Evolutionary conservation across 306 rosid genomes (phyloP).

Genomic region (Vigna angularis): DNA sequence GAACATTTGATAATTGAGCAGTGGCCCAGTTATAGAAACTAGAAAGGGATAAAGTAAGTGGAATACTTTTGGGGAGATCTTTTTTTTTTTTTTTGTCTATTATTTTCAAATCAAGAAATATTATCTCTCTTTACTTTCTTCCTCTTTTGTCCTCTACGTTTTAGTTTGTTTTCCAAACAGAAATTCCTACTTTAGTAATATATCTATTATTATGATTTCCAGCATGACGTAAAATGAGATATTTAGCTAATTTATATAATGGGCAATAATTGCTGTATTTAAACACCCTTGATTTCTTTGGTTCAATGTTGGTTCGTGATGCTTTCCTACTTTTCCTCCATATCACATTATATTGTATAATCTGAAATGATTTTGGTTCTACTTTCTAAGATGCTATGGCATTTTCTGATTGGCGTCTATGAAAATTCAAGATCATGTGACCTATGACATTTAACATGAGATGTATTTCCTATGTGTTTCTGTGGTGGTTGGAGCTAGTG

Average conservation of each 20-base stretch:
- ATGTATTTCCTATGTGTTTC: slow-evolving; percentile 56
- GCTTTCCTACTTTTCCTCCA: slow-evolving; percentile 2
- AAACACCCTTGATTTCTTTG: slow-evolving; percentile 5
- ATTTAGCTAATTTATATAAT: background rate
- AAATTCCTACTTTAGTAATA: background rate
- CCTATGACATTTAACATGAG: background rate
- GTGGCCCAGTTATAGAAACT: background rate
- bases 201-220: background rate
- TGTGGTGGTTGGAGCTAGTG: slow-evolving; percentile 64
- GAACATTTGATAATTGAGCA: background rate
- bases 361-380: background rate
- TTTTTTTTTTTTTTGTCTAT: background rate
- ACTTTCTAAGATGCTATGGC: background rate
- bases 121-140: background rate
- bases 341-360: background rate
- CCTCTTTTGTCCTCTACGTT: background rate
- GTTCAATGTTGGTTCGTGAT: background rate
- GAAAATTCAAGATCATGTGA: background rate
- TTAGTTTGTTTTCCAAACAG: background rate
- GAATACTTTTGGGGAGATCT: background rate
- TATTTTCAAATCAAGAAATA: background rate
- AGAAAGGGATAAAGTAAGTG: background rate
- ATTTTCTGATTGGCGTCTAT: background rate
- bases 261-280: background rate
- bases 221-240: background rate